Conservation (phyloP, 179 eudicot species). For the Silene noctiflora region DNA sequence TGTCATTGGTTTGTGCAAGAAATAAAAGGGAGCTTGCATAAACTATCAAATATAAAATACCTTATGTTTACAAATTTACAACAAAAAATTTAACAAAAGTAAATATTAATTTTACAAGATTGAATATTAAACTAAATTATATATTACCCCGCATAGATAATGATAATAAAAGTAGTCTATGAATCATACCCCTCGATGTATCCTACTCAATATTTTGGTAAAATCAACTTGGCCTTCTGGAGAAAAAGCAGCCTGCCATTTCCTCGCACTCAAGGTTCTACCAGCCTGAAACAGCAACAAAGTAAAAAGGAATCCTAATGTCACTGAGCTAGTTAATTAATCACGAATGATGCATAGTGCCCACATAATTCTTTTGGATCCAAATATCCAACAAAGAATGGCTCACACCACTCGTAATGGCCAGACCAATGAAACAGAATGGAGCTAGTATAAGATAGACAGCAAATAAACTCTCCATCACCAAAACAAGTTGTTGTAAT, state of each 20-base stretch:
- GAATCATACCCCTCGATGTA: slow-evolving; percentile 85
- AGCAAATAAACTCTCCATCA: slow-evolving; percentile 1
- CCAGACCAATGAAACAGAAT: not conserved
- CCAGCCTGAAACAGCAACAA: slow-evolving; percentile 59
- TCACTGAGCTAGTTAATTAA: not conserved
- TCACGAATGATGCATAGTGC: not conserved
- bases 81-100: not conserved
- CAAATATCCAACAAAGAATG: slow-evolving; percentile 5
- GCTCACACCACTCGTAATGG: not conserved
- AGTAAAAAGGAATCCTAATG: not conserved
- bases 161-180: slow-evolving; percentile 3
- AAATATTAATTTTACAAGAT: not conserved
- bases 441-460: not conserved
- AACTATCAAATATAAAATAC: not conserved
- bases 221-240: slow-evolving; percentile 86
- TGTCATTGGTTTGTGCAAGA: not conserved
- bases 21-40: not conserved
- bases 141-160: not conserved
- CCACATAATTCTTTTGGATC: not conserved
- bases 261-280: slow-evolving; percentile 79
- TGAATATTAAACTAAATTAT: not conserved
- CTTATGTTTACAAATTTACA: not conserved
- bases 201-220: slow-evolving; percentile 78
- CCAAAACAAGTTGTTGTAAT: not conserved
- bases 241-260: slow-evolving; percentile 87